phyloP scores from a whole-genome alignment of 139 green algal species.

The Coelastrella sp. region DNA sequence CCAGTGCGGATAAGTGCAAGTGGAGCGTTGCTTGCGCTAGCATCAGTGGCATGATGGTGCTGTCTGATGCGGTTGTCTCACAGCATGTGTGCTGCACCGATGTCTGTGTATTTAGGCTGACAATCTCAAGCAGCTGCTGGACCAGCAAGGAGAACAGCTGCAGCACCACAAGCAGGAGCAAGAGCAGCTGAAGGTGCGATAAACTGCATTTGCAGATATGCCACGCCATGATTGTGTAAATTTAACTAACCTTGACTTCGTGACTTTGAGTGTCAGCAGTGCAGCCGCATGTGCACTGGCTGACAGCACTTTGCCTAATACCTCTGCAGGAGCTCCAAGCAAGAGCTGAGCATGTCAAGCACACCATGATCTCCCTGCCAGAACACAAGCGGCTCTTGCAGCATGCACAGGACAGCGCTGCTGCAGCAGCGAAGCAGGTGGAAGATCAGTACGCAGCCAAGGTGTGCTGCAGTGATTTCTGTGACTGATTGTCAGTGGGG shows the following conservation, averaged over 20 bases:
- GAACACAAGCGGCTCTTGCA: conserved; percentile 18
- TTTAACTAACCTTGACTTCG: too few species aligned
- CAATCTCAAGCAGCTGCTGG: conserved; percentile 5
- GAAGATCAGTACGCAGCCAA: neutral
- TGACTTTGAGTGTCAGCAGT: too few species aligned
- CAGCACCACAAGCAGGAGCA: neutral
- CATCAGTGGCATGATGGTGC: too few species aligned
- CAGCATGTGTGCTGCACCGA: too few species aligned
- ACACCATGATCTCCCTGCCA: neutral
- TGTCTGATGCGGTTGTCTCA: too few species aligned
- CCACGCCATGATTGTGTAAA: too few species aligned
- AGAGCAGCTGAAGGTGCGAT: neutral
- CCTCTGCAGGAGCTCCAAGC: neutral
- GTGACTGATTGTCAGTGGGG: too few species aligned
- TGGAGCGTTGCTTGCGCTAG: too few species aligned
- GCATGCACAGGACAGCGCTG: neutral
- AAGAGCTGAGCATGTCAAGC: neutral
- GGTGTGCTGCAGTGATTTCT: neutral
- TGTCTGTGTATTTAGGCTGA: neutral
- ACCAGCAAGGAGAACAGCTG: neutral
- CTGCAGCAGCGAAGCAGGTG: neutral
- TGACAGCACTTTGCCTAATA: too few species aligned
- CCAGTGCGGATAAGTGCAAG: too few species aligned
- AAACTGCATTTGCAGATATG: too few species aligned
- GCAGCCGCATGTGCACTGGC: too few species aligned